Evolutionary conservation across 2,329 filamentous ascomycete genomes (phyloP).

Genomic region (Neophaeococcomyces mojaviensis): DNA sequence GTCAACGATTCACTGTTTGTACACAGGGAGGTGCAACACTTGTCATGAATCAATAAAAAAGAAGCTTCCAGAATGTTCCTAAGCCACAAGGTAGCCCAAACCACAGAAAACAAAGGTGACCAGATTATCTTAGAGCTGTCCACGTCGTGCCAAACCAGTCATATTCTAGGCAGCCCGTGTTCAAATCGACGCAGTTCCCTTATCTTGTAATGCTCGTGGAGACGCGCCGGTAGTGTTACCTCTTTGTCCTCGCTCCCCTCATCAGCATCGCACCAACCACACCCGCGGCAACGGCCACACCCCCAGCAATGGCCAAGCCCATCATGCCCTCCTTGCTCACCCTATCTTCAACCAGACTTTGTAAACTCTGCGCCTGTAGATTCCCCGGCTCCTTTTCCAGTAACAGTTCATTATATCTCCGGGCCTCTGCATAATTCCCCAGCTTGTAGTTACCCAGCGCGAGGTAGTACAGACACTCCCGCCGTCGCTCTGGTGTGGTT

Average conservation of each 20-base stretch:
- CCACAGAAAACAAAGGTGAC: no score
- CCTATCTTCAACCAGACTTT: constrained; percentile 86
- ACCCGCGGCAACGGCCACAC: constrained; percentile 86
- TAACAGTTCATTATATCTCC: constrained; percentile 87
- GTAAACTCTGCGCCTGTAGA: constrained; percentile 79
- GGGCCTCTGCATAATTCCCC: constrained; percentile 90
- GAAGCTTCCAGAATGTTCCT: no score
- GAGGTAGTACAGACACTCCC: constrained; percentile 97
- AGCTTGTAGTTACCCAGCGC: constrained; percentile 97
- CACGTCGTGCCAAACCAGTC: no score
- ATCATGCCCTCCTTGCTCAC: constrained; percentile 90
- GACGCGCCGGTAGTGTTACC: constrained; percentile 34
- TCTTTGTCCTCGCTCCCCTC: constrained; percentile 53
- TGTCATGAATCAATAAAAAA: no score
- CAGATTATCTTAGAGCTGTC: no score
- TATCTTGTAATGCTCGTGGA: no score
- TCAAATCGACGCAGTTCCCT: no score
- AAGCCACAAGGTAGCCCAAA: no score
- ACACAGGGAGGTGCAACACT: no score
- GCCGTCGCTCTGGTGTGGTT: constrained; percentile 79
- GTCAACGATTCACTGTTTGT: no score
- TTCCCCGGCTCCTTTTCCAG: constrained; percentile 87
- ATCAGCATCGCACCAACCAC: constrained; percentile 83
- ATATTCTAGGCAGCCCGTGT: no score
- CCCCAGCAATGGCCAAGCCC: constrained; percentile 90